Evolutionary conservation across 192 early-diverging fungal species (phyloP), one percentile per base, ranked within the genome.

Genomic region (Jimgerdemannia flammicorona): DNA sequence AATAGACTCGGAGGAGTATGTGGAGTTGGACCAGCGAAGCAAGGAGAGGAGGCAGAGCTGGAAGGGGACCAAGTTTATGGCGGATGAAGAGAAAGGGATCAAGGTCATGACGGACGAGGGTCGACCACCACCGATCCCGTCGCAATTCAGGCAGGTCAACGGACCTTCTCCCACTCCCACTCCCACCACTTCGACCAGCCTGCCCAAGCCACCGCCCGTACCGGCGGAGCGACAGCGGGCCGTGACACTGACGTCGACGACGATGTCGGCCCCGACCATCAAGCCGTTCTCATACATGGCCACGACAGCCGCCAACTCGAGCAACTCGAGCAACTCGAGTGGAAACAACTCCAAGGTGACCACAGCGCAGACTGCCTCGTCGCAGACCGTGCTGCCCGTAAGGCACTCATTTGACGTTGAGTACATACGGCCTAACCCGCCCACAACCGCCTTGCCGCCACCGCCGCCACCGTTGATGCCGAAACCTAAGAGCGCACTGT

Each of bases 171-270:
- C 49, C 49, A 14, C 49, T 59, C 14, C 49, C 49, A 59, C 49
- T 14, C n/a, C 72, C 39, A 40, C n/a, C 49, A 72, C 63, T n/a
- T 14, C 40, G 10, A 44, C 67, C 64, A 73, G 43, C 9, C 54
- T 64, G 3, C 72, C 72, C 44, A 73, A 73, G 54, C 72, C 72
- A 18, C 72, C 72, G 19, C 29, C 39, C 64, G 64, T 73, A 14
- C 72, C 72, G 43, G 67, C 65, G 20, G 72, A 67, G 42, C 72
- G 64, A 40, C 54, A 49, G 42, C 65, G 72, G 40, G 49, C 49
- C 14, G 49, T 14, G 8, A 59, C 49, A 14, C 49, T 59, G 49
- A 59, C 49, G 49, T 59, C 49, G 8, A 59, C 49, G 49, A 6
- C 14, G 49, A 59, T 14, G 49, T 59, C 49, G 8, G 49, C 49